Conservation (phyloP, 106 monocot species). For the Xerophyta viscosa region DNA sequence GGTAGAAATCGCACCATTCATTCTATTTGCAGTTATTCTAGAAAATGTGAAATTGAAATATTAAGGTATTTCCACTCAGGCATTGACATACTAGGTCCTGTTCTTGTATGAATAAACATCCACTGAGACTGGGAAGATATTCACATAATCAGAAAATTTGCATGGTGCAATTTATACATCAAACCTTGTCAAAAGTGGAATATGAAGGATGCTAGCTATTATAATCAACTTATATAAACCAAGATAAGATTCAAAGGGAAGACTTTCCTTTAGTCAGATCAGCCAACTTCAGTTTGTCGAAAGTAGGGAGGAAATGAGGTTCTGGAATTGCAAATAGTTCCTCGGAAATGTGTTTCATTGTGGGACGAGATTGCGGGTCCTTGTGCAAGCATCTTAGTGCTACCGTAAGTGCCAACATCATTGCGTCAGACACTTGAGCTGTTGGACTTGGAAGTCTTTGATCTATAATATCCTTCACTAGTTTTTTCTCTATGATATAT, state of each 20-base stretch:
- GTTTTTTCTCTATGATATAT: background rate
- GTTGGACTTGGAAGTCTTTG: slow-evolving; percentile 2
- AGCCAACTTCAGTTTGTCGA: background rate
- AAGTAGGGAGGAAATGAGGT: background rate
- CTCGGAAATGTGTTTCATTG: slow-evolving; percentile 4
- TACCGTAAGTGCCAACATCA: background rate
- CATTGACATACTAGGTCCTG: no score
- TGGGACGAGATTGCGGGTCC: slow-evolving; percentile 8
- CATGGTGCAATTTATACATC: no score
- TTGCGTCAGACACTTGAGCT: background rate
- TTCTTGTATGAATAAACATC: no score
- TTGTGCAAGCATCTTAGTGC: slow-evolving; percentile 1
- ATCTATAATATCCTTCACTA: slow-evolving; percentile 14
- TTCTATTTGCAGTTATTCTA: no score
- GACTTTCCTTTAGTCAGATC: background rate
- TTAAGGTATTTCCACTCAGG: no score
- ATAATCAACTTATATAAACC: background rate
- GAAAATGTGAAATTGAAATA: no score
- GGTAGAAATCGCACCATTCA: no score
- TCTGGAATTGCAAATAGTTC: background rate
- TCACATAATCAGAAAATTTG: no score
- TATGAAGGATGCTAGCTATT: background rate
- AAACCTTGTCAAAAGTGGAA: no score
- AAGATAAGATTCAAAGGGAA: background rate
- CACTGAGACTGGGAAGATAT: no score